These are phyloP conservation scores for Nepenthes gracilis DNA, from an alignment of 148 eudicot genomes.

Conservation along the genomic window DNA sequence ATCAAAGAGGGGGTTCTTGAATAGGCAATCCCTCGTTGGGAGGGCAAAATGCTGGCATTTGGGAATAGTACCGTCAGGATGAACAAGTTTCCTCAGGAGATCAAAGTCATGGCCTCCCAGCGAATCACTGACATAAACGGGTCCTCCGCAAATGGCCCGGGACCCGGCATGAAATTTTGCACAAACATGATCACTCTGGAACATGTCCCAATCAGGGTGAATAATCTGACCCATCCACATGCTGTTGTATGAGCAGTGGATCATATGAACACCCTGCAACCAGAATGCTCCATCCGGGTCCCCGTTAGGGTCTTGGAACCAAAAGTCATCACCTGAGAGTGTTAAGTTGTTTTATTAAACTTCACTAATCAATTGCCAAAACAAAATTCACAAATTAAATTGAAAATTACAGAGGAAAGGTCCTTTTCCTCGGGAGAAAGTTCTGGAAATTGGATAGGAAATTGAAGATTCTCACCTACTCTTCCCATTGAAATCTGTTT, in stretches of 20 bases:
- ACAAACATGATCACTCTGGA: slow-evolving; percentile 46
- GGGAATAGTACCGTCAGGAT: slow-evolving; percentile 56
- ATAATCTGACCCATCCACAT: slow-evolving; percentile 67
- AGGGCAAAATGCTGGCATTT: slow-evolving; percentile 47
- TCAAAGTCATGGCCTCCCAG: slow-evolving; percentile 48
- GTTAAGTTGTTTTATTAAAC: not conserved
- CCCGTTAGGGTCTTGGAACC: slow-evolving; percentile 62
- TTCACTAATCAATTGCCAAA: not conserved
- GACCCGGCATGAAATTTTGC: slow-evolving; percentile 61
- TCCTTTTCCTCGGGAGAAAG: not conserved
- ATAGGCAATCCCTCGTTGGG: slow-evolving; percentile 57
- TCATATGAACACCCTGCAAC: slow-evolving; percentile 70
- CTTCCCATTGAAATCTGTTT: slow-evolving; percentile 48
- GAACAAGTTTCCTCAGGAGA: slow-evolving; percentile 40
- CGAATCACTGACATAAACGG: slow-evolving; percentile 51
- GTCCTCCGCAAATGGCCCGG: slow-evolving; percentile 63
- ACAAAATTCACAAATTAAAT: not conserved
- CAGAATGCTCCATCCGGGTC: slow-evolving; percentile 60
- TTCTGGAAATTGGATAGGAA: not conserved
- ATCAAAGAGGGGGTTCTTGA: slow-evolving; percentile 54
- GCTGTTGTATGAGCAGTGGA: slow-evolving; percentile 68
- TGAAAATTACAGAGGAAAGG: too few species aligned
- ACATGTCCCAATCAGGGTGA: slow-evolving; percentile 81
- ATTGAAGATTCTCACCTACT: slow-evolving; percentile 33
- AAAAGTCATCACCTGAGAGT: slow-evolving; percentile 52